Percentiles rank a stretch among this genome's conserved stretches.
Conservation (phyloP, 176 grass and related monocot species). For the Canna indica region DNA sequence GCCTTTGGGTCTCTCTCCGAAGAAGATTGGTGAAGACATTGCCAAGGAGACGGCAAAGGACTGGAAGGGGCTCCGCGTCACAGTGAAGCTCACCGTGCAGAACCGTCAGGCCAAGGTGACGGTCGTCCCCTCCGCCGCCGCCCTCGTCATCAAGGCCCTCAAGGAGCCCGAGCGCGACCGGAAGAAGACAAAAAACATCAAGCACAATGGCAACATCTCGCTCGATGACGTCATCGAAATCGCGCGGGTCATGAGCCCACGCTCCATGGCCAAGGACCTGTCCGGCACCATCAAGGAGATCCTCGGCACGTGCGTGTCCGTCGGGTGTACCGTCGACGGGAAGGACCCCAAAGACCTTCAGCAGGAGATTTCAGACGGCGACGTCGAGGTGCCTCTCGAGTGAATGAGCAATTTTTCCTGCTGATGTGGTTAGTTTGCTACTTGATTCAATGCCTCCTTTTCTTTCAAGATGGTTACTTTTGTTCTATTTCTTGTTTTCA, state of each 20-base stretch:
- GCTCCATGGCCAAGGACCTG: constrained; percentile 9
- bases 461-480: neutral
- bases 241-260: neutral
- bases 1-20: constrained; percentile 82
- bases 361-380: constrained; percentile 5
- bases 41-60: constrained; percentile 97
- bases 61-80: constrained; percentile 91
- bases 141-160: constrained; percentile 16
- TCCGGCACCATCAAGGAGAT: constrained; percentile 6
- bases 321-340: constrained; percentile 7
- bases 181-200: constrained; percentile 12
- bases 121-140: constrained; percentile 5
- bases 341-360: constrained; percentile 11
- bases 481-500: neutral
- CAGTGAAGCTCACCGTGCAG: constrained; percentile 91
- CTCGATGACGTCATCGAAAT: constrained; percentile 6
- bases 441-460: neutral
- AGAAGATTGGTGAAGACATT: constrained; percentile 96
- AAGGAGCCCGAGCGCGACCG: constrained; percentile 13
- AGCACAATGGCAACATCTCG: constrained; percentile 12
- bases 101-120: constrained; percentile 86
- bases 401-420: neutral
- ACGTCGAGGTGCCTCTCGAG: constrained; percentile 13
- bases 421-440: neutral
- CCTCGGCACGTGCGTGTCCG: constrained; percentile 10